Evolutionary conservation across 768 basidiomycete genomes (phyloP).

Genomic region (Cubamyces lactineus): DNA sequence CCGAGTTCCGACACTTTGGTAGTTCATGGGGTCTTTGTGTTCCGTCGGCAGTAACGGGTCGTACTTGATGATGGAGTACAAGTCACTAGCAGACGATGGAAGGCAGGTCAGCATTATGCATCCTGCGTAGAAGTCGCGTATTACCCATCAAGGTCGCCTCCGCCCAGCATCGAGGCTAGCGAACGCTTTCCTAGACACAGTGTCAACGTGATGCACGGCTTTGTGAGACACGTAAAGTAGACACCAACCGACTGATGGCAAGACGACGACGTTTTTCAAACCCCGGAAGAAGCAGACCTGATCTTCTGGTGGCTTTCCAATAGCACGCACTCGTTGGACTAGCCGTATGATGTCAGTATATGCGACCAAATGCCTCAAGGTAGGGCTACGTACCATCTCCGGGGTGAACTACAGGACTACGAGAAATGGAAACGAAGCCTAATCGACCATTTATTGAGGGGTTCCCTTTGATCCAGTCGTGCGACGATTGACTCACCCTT

Average conservation of each 20-base stretch:
- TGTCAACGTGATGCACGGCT: not conserved
- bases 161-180: conserved; percentile 68
- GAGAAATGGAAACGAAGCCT: conserved; percentile 47
- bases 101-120: not conserved
- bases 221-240: not conserved
- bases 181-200: conserved; percentile 54
- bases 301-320: conserved; percentile 66
- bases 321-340: conserved; percentile 74
- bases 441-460: not conserved
- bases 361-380: not conserved
- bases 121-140: conserved; percentile 12
- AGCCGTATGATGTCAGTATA: conserved; percentile 5
- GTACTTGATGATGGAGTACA: conserved; percentile 63
- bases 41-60: conserved; percentile 56
- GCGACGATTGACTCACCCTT: conserved; percentile 51
- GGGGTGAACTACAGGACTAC: conserved; percentile 76
- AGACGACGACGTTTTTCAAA: conserved; percentile 72
- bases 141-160: conserved; percentile 83
- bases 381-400: conserved; percentile 60
- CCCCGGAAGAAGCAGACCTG: conserved; percentile 59
- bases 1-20: conserved; percentile 39
- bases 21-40: conserved; percentile 54
- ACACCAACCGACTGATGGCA: conserved; percentile 60
- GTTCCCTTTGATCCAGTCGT: too few species aligned
- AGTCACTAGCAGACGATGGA: conserved; percentile 48